phyloP scores from a whole-genome alignment of 192 early-diverging fungal genomes.

The Radiomyces spectabilis region DNA sequence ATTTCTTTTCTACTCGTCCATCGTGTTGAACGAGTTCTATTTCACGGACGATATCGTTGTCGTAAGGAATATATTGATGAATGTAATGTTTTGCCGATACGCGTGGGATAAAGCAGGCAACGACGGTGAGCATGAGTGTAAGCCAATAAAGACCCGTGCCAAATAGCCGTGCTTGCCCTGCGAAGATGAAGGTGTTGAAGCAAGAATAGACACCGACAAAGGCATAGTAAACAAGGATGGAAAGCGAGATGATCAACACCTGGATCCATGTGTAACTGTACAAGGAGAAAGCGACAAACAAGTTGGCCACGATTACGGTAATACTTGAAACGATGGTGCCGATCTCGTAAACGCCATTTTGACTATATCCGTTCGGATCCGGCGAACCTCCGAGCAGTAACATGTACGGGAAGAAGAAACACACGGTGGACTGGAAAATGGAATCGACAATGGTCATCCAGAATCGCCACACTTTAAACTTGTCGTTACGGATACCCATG shows the following conservation, averaged over 20 bases:
- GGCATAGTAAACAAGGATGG: constrained; percentile 46
- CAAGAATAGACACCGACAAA: constrained; percentile 56
- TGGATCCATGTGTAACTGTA: constrained; percentile 72
- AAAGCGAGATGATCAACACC: constrained; percentile 36
- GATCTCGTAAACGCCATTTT: constrained; percentile 57
- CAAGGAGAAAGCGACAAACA: constrained; percentile 72
- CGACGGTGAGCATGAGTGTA: constrained; percentile 46
- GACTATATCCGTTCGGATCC: constrained; percentile 21
- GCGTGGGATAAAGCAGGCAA: constrained; percentile 68
- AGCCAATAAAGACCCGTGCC: constrained; percentile 66
- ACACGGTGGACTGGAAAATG: constrained; percentile 64
- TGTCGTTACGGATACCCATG: constrained; percentile 60
- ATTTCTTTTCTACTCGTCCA: neutral
- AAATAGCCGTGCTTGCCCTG: constrained; percentile 45
- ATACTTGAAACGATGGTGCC: constrained; percentile 69
- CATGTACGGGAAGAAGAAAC: constrained; percentile 60
- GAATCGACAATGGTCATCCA: constrained; percentile 67
- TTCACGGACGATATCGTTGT: constrained; percentile 83
- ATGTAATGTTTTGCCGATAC: constrained; percentile 58
- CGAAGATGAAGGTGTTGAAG: constrained; percentile 31
- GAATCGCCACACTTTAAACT: constrained; percentile 72
- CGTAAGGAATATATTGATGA: constrained; percentile 70
- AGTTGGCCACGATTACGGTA: constrained; percentile 69
- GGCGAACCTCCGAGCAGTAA: constrained; percentile 35
- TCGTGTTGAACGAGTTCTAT: constrained; percentile 36